These are phyloP conservation scores for Fusarium coicis DNA, from an alignment of 2,329 filamentous ascomycete genomes.

Conservation along the genomic window DNA sequence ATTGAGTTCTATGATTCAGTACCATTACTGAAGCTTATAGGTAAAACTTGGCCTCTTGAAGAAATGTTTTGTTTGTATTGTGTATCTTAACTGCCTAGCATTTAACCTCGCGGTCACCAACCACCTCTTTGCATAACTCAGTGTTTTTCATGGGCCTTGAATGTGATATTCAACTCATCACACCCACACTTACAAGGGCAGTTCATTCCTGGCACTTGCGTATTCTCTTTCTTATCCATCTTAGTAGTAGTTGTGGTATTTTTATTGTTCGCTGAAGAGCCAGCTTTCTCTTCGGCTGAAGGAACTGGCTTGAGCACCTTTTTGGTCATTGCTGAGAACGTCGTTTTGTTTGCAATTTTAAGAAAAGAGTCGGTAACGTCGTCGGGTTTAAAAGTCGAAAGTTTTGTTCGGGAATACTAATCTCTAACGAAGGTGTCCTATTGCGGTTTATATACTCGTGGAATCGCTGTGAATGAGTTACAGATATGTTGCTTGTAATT, in stretches of 20 bases:
- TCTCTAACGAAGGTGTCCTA: accelerated
- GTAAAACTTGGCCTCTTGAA: accelerated
- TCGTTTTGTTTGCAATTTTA: background rate
- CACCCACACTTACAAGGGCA: background rate
- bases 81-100: accelerated
- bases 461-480: no score
- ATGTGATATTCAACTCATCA: background rate
- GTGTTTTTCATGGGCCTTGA: background rate
- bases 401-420: accelerated
- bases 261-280: accelerated
- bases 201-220: accelerated
- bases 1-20: background rate
- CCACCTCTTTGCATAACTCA: accelerated
- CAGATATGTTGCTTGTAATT: background rate
- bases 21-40: accelerated
- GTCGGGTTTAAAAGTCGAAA: accelerated
- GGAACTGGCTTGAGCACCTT: background rate
- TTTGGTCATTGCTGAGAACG: background rate
- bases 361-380: no score
- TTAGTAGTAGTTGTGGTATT: accelerated
- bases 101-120: accelerated
- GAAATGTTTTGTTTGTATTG: accelerated
- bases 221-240: accelerated
- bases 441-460: background rate
- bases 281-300: background rate